A percentile compares a stretch with the other conserved stretches of the same genome.
These are phyloP conservation scores for Skeletonema marinoi DNA, from an alignment of 108 stramenopile genomes.

Conservation along the genomic window DNA sequence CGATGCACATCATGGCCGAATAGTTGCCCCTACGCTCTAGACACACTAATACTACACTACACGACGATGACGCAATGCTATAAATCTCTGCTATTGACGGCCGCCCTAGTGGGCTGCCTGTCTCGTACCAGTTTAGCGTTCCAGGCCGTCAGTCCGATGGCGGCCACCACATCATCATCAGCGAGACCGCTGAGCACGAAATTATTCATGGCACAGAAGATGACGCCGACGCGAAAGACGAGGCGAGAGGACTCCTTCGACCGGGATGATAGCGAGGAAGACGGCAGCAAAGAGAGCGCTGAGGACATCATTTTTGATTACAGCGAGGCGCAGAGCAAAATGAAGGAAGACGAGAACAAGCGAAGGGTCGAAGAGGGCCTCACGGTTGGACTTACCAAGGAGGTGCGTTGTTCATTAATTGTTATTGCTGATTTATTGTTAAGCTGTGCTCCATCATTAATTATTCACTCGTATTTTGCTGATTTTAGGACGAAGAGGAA, in stretches of 20 bases:
- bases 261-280: slow-evolving; percentile 8
- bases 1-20: no score
- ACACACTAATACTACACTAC: no score
- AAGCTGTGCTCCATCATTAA: neutral
- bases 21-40: no score
- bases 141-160: neutral
- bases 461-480: neutral
- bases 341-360: slow-evolving; percentile 43
- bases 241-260: slow-evolving; percentile 42
- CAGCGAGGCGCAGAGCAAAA: slow-evolving; percentile 40
- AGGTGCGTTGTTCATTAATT: slow-evolving; percentile 18
- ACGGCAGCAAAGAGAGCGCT: slow-evolving; percentile 1
- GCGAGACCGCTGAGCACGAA: neutral
- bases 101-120: neutral
- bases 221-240: slow-evolving; percentile 43
- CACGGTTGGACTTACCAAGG: slow-evolving; percentile 38
- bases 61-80: no score
- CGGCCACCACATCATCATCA: neutral
- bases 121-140: neutral
- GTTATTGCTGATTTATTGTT: neutral
- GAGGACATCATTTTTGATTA: slow-evolving; percentile 45
- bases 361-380: slow-evolving; percentile 46
- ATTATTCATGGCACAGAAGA: slow-evolving; percentile 24
- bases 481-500: slow-evolving; percentile 41
- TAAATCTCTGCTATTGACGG: neutral